Base-by-base conservation (phyloP, 192 early-diverging fungal species). In the Coemansia sp. region DNA sequence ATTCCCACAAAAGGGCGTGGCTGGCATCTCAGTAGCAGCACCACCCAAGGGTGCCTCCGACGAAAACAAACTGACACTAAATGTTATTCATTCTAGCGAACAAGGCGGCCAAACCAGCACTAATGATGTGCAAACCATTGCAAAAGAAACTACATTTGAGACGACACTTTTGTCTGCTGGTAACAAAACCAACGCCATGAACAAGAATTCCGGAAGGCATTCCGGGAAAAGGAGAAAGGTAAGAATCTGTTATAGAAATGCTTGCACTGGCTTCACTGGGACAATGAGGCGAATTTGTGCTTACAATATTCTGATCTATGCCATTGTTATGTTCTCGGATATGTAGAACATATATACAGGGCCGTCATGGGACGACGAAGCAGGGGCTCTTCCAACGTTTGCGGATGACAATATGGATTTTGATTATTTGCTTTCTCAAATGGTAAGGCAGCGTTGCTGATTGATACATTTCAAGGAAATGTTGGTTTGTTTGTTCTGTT, bases 321-420 rank as follows among this genome's bases (percentile, higher is more conserved):
- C 15, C 52, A 35, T 20, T 18, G 35, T 55, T 56, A 2, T 43
- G 10, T 30, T 30, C 1, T 11, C 18, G 24, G 21, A 6, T 9
- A 12, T 63, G 34, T 81, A 81, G 78, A 62, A 60, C 23, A 51
- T 72, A 12, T 81, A 76, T 23, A 55, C 76, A 35, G 75, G 79
- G n/a, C 79, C 79, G 12, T 82, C 67, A 12, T 82, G 79, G 79
- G 79, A 82, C 20, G 79, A 82, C 39, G 68, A 67, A 35, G 79
- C 79, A n/a, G 79, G 79, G 9, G 24, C 59, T 41, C 68, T 82
- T 20, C 79, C 79, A 16, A 76, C 79, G 36, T 76, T 71, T 20
- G 61, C 62, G 23, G 64, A 69, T 52, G 79, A 81, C 33, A 16
- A 59, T 59, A 51, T 76, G 71, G 79, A 82, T 41, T 82, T 82